Evolutionary conservation across 2,329 filamentous ascomycete genomes (phyloP), one percentile per base, ranked within the genome.

Genomic region (Xylariaceae sp.): DNA sequence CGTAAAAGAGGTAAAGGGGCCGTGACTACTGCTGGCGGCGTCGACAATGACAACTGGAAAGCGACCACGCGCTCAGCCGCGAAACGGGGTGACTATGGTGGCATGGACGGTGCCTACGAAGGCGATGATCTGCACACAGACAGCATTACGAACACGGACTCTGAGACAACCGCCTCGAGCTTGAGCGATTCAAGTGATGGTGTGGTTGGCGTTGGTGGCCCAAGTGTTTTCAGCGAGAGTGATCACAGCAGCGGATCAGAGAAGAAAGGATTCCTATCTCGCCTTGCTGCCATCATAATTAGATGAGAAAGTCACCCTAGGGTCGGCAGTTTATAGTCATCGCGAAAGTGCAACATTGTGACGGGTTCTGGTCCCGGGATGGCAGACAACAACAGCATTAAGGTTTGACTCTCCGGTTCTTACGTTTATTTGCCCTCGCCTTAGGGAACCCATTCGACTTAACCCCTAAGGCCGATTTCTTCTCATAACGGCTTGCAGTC

Each of bases 71-170:
- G 46, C 9, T 30, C 40, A 21, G 50, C 41, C 7, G 24, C 50
- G 40, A 39, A 27, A 18, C 41, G 36, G 6, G 15, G 21, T 10
- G 10, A 27, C 10, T 11, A 2, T 33, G 15, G 29, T 9, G 30
- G 51, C 5, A 26, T 26, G 16, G 55, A 57, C 21, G 55, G 55
- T 6, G 37, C 23, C 16, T 55, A 16, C 20, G 50, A 57, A 13
- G n/a, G 16, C 9, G 45, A 51, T 13, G 26, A n/a, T 4, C n/a
- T n/a, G n/a, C 26, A 36, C 7, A 9, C 4, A 20, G 40, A 55
- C 5, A 27, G 42, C 24, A 21, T 26, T 18, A 33, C 11, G 16
- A 18, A 9, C 7, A 16, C 35, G 3, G 18, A 9, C 18, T n/a
- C n/a, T n/a, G n/a, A n/a, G n/a, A n/a, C n/a, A n/a, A n/a, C n/a